phyloP scores from a whole-genome alignment of 345 rosid species.

The Aegle marmelos region DNA sequence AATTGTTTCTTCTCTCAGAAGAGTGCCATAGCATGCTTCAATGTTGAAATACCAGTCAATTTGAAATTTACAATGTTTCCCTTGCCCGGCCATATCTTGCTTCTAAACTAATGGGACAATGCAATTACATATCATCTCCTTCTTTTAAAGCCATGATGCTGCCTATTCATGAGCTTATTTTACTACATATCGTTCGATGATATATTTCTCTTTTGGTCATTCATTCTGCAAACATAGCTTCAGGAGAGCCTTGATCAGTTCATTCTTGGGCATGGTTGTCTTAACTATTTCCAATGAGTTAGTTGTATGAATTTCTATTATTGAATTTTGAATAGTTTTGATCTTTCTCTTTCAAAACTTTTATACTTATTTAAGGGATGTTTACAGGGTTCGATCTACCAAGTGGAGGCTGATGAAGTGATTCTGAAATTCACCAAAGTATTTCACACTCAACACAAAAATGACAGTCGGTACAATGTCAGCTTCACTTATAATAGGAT shows the following conservation, averaged over 20 bases:
- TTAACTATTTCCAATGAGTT: neutral
- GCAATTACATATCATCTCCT: neutral
- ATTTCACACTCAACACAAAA: constrained; percentile 31
- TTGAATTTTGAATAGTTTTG: neutral
- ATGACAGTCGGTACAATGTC: constrained; percentile 33
- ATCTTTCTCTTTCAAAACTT: neutral
- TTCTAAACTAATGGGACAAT: neutral
- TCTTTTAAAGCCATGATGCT: neutral
- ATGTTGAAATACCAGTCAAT: neutral
- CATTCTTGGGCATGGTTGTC: neutral
- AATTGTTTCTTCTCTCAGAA: neutral
- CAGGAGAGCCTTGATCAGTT: neutral
- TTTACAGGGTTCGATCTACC: constrained; percentile 48
- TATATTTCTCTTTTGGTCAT: neutral
- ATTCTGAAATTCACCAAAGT: constrained; percentile 31
- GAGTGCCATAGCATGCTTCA: neutral
- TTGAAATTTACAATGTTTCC: neutral
- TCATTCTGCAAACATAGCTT: neutral
- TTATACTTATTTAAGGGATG: neutral
- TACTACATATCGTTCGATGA: neutral
- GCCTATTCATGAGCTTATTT: neutral
- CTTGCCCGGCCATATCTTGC: neutral
- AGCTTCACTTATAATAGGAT: constrained; percentile 40
- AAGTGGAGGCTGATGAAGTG: constrained; percentile 62
- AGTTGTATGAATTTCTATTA: neutral